Evolutionary conservation across 768 basidiomycete genomes (phyloP).

Genomic region (Mycena metata): DNA sequence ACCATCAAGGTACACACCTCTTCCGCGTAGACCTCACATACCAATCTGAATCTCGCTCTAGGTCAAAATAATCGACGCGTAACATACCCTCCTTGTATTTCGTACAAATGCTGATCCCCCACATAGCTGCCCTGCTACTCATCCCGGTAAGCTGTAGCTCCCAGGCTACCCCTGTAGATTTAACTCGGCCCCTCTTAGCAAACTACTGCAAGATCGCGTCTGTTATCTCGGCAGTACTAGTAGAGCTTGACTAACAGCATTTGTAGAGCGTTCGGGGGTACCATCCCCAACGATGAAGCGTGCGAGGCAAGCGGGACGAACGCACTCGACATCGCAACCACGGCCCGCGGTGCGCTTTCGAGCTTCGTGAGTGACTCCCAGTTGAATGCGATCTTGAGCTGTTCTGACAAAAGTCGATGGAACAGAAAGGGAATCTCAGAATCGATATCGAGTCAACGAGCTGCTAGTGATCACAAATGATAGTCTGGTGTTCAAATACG

Average conservation of each 20-base stretch:
- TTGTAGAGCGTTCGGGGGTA: conserved; percentile 36
- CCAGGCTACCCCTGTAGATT: neutral
- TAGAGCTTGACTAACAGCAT: neutral
- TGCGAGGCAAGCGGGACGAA: conserved; percentile 50
- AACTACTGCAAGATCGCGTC: conserved; percentile 52
- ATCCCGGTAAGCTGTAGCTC: conserved; percentile 28
- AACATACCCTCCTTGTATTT: neutral
- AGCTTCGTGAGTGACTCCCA: conserved; percentile 44
- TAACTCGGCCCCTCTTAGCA: conserved; percentile 36
- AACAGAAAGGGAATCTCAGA: conserved; percentile 45
- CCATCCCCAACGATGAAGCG: conserved; percentile 45
- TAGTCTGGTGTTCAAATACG: conserved; percentile 1
- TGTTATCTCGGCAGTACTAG: conserved; percentile 12
- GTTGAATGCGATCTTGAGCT: neutral
- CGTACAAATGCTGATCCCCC: neutral
- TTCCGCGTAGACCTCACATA: neutral
- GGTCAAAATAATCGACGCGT: conserved; percentile 52
- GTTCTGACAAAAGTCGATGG: neutral
- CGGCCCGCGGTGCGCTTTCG: conserved; percentile 48
- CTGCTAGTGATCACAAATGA: conserved; percentile 34
- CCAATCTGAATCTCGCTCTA: neutral
- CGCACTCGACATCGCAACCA: conserved; percentile 51
- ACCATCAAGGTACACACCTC: conserved; percentile 42
- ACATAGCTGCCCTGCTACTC: conserved; percentile 49
- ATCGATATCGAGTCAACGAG: conserved; percentile 44